A percentile compares a stretch with the other conserved stretches of the same genome.
Conservation (phyloP, 208 protist genomes). For the Leishmania arabica region DNA sequence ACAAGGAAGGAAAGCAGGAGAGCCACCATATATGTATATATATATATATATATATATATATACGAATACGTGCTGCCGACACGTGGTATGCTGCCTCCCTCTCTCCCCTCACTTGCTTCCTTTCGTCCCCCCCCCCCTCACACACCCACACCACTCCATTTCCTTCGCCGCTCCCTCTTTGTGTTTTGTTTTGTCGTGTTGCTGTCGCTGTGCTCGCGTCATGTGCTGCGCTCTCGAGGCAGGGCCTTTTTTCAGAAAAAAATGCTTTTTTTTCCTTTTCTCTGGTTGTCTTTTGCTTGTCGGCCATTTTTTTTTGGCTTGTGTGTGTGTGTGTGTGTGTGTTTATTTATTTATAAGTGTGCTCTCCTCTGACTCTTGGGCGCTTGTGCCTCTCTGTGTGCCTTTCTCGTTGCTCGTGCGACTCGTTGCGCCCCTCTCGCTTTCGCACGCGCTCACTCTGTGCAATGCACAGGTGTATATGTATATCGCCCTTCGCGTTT, state of each 20-base stretch:
- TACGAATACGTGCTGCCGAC: neutral
- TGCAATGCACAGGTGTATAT: neutral
- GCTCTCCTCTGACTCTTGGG: too few species aligned
- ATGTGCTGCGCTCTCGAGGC: too few species aligned
- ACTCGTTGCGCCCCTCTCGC: neutral
- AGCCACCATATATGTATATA: too few species aligned
- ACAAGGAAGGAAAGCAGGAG: neutral
- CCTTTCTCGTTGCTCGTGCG: constrained; percentile 2
- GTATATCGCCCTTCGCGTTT: too few species aligned
- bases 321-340: too few species aligned
- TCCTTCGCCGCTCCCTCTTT: neutral
- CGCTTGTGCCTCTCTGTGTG: neutral
- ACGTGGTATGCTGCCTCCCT: neutral
- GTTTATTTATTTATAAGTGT: too few species aligned
- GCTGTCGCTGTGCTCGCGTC: too few species aligned
- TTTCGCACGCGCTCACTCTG: neutral
- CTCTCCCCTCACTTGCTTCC: neutral
- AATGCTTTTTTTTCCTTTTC: neutral
- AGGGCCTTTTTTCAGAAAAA: too few species aligned
- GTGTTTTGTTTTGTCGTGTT: neutral
- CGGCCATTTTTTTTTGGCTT: too few species aligned
- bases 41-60: too few species aligned
- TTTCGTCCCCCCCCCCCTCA: neutral
- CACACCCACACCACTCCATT: neutral
- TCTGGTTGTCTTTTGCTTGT: neutral